A percentile compares a stretch with the other conserved stretches of the same genome.
Evolutionary conservation across 345 rosid species (phyloP).

Genomic region (Brassica juncea): DNA sequence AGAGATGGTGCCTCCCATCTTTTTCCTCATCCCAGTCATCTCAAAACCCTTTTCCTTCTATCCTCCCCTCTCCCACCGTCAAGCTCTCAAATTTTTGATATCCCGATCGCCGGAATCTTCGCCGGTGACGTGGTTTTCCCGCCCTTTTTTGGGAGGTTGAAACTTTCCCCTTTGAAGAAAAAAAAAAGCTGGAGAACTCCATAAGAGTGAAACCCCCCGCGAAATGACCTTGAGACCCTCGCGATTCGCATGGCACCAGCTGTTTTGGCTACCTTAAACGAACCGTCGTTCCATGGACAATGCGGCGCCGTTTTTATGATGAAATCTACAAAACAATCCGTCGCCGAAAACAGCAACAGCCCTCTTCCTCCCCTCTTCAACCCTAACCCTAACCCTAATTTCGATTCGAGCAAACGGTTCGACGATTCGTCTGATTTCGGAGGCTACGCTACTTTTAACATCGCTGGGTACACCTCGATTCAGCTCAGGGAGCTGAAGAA

Average conservation of each 20-base stretch:
- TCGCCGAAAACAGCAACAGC: slow-evolving; percentile 5
- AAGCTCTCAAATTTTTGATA: background rate
- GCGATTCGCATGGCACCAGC: slow-evolving; percentile 33
- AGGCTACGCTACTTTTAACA: slow-evolving; percentile 57
- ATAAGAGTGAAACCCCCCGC: background rate
- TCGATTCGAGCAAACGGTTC: slow-evolving; percentile 34
- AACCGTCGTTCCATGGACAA: slow-evolving; percentile 36
- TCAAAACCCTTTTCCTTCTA: background rate
- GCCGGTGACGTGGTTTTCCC: slow-evolving; percentile 23
- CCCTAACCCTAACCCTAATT: slow-evolving; percentile 58
- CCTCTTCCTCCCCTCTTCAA: slow-evolving; percentile 23
- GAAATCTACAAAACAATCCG: slow-evolving; percentile 29
- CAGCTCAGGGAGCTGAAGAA: slow-evolving; percentile 58
- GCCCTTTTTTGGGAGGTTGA: background rate
- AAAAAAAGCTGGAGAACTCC: background rate
- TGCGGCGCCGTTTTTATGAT: slow-evolving; percentile 36
- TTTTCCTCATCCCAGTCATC: slow-evolving; percentile 31
- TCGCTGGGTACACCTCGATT: slow-evolving; percentile 53
- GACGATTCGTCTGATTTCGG: slow-evolving; percentile 48
- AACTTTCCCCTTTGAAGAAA: background rate
- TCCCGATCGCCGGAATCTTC: slow-evolving; percentile 12
- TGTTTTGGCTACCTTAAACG: slow-evolving; percentile 30
- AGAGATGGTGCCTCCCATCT: slow-evolving; percentile 32
- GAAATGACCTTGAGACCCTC: slow-evolving; percentile 28
- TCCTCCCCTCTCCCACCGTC: background rate